A percentile compares a stretch with the other conserved stretches of the same genome.
phyloP scores from a whole-genome alignment of 1,284 basidiomycete genomes.

The Pseudozyma tsukubaensis region DNA sequence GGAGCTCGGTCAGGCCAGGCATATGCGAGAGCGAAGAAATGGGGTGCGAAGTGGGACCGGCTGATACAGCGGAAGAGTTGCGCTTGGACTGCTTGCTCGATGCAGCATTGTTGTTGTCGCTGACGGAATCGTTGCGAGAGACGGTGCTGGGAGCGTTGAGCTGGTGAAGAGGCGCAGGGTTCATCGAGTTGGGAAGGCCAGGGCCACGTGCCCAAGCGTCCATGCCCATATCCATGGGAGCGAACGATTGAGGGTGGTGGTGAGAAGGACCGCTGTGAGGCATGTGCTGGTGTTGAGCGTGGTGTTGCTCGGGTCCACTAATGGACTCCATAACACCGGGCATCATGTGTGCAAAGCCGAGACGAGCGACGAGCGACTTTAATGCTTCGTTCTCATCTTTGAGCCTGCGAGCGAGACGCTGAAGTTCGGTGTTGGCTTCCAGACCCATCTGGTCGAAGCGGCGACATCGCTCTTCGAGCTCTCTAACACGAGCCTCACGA shows the following conservation, averaged over 20 bases:
- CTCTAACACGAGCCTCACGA: constrained; percentile 60
- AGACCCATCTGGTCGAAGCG: constrained; percentile 64
- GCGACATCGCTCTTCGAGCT: constrained; percentile 62
- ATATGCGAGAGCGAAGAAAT: constrained; percentile 26
- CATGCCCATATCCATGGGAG: constrained; percentile 44
- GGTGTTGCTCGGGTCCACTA: constrained; percentile 28
- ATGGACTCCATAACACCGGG: constrained; percentile 46
- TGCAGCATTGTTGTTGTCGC: neutral
- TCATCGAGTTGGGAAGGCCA: constrained; percentile 8
- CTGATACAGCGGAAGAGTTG: neutral
- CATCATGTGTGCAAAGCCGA: constrained; percentile 60
- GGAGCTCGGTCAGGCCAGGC: constrained; percentile 28
- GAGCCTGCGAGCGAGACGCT: constrained; percentile 54
- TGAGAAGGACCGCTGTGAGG: constrained; percentile 20
- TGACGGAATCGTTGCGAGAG: neutral
- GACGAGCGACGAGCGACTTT: constrained; percentile 55
- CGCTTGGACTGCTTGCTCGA: constrained; percentile 22
- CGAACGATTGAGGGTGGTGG: constrained; percentile 35
- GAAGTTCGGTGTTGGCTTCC: constrained; percentile 62
- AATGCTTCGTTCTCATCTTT: constrained; percentile 66
- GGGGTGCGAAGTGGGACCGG: neutral
- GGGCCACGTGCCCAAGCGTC: constrained; percentile 37
- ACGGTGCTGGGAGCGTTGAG: constrained; percentile 4
- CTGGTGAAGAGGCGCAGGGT: constrained; percentile 18
- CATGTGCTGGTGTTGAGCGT: constrained; percentile 28